A percentile compares a stretch with the other conserved stretches of the same genome.
Evolutionary conservation across 192 early-diverging fungal genomes (phyloP).

Genomic region (Coemansia sp.): DNA sequence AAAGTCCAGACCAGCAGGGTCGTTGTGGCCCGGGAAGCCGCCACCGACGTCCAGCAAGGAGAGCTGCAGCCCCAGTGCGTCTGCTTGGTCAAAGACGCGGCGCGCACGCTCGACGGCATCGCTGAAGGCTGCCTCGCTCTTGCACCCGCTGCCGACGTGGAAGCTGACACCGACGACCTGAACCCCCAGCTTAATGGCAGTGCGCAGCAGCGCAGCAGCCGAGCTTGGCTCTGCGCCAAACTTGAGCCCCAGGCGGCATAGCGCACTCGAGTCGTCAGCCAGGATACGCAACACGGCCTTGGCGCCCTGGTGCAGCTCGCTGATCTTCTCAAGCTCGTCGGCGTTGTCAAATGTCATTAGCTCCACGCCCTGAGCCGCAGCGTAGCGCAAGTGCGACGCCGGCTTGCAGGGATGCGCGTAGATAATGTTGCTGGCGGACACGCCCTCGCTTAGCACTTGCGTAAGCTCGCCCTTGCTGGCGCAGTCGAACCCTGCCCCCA

Average conservation of each 20-base stretch:
- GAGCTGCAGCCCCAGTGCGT: slow-evolving; percentile 73
- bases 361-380: slow-evolving; percentile 70
- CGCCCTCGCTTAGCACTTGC: slow-evolving; percentile 73
- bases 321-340: slow-evolving; percentile 96
- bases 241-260: slow-evolving; percentile 93
- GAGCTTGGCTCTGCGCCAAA: slow-evolving; percentile 88
- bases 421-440: slow-evolving; percentile 71
- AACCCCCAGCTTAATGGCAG: slow-evolving; percentile 79
- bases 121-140: slow-evolving; percentile 82
- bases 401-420: slow-evolving; percentile 99
- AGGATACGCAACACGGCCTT: slow-evolving; percentile 92
- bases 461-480: slow-evolving; percentile 95
- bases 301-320: slow-evolving; percentile 77
- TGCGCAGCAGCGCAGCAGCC: slow-evolving; percentile 67
- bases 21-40: slow-evolving; percentile 89
- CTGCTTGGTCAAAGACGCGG: slow-evolving; percentile 88
- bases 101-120: slow-evolving; percentile 89
- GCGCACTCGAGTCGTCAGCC: slow-evolving; percentile 90
- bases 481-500: slow-evolving; percentile 96
- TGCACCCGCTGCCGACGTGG: slow-evolving; percentile 97
- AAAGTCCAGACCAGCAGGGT: slow-evolving; percentile 79
- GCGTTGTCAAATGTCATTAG: slow-evolving; percentile 99
- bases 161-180: slow-evolving; percentile 93
- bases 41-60: slow-evolving; percentile 87
- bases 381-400: slow-evolving; percentile 90